Conservation (phyloP, 2,329 filamentous ascomycete genomes). For the Fusarium clavum region DNA sequence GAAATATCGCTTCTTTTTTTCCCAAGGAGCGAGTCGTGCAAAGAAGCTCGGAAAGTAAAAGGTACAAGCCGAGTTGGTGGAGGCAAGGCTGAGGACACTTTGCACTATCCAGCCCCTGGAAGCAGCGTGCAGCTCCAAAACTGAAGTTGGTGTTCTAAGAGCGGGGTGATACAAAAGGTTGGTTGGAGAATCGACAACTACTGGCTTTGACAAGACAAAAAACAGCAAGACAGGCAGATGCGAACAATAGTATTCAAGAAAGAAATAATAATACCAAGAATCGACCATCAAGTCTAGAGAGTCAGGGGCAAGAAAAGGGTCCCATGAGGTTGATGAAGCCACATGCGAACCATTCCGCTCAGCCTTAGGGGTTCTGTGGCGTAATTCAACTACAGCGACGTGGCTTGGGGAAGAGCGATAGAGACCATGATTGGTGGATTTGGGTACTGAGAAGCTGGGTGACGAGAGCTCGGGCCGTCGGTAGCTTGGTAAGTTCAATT, state of each 20-base stretch:
- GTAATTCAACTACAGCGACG: not conserved
- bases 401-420: slow-evolving; percentile 6
- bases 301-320: slow-evolving; percentile 9
- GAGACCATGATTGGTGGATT: slow-evolving; percentile 31
- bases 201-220: not conserved
- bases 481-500: slow-evolving; percentile 8
- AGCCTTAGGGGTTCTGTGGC: slow-evolving; percentile 37
- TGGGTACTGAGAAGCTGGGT: slow-evolving; percentile 4
- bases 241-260: not conserved
- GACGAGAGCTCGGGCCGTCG: slow-evolving; percentile 32
- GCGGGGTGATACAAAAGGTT: slow-evolving; percentile 6
- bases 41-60: slow-evolving; percentile 12
- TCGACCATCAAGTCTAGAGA: not conserved
- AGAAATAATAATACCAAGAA: not conserved
- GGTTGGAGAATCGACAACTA: not conserved
- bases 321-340: slow-evolving; percentile 34
- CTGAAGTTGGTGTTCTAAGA: slow-evolving; percentile 10
- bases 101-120: slow-evolving; percentile 43
- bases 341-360: slow-evolving; percentile 26
- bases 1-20: slow-evolving; percentile 18
- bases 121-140: slow-evolving; percentile 19
- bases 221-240: not conserved
- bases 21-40: slow-evolving; percentile 10
- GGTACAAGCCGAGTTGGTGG: slow-evolving; percentile 29
- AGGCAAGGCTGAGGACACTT: slow-evolving; percentile 48